These are phyloP conservation scores for Sesbania bispinosa DNA, from an alignment of 306 rosid species.

Conservation along the genomic window DNA sequence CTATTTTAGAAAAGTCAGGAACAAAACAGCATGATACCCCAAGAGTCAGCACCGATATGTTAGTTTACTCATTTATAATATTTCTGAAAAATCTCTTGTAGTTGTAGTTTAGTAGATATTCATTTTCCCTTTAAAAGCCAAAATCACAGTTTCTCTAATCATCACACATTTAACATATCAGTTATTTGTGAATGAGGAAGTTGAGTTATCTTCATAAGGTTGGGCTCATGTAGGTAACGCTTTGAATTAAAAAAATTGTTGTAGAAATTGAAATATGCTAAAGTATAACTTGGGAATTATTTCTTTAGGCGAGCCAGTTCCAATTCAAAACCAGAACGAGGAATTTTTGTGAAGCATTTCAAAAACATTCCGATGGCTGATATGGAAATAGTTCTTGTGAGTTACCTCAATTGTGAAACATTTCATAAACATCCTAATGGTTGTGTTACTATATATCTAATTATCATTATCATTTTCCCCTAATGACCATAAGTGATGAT, in stretches of 20 bases:
- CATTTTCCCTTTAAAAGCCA: background rate
- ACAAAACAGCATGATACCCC: no score
- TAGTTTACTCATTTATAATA: no score
- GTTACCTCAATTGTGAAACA: constrained; percentile 22
- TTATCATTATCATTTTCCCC: background rate
- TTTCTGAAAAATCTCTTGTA: background rate
- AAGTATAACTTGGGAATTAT: constrained; percentile 30
- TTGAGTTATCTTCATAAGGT: background rate
- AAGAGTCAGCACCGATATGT: no score
- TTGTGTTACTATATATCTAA: background rate
- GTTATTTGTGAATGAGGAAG: background rate
- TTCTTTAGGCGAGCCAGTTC: constrained; percentile 48
- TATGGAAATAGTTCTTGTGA: constrained; percentile 94
- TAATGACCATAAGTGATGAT: constrained; percentile 8
- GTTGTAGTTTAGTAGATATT: background rate
- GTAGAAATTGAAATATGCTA: no score
- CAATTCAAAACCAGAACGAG: constrained; percentile 50
- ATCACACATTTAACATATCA: no score
- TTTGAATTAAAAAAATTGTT: background rate
- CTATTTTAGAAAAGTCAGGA: background rate
- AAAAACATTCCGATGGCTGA: constrained; percentile 93
- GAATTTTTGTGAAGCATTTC: constrained; percentile 87
- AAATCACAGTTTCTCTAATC: no score
- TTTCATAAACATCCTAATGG: background rate
- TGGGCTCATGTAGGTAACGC: background rate